These are phyloP conservation scores for Salvia splendens DNA, from an alignment of 257 asterid species.

Conservation along the genomic window DNA sequence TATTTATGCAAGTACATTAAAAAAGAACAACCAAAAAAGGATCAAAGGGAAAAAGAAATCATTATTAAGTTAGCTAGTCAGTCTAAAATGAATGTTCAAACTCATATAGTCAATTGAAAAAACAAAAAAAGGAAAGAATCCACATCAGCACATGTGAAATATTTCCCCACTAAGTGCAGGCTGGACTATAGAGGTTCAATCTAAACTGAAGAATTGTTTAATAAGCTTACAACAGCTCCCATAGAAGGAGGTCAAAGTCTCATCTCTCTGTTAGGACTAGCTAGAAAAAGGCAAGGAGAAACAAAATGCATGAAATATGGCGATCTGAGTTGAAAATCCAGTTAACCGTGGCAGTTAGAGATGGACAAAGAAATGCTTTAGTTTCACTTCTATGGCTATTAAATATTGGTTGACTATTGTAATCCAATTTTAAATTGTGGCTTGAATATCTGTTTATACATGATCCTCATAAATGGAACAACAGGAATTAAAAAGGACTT, in stretches of 20 bases:
- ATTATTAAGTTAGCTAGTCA: conserved; percentile 5
- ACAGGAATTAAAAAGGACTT: conserved; percentile 9
- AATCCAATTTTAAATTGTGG: conserved; percentile 19
- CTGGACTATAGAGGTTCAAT: not conserved
- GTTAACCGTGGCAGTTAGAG: conserved; percentile 6
- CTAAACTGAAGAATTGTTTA: conserved; percentile 3
- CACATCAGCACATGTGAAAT: conserved; percentile 15
- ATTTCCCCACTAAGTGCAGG: not conserved
- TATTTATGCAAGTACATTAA: conserved; percentile 19
- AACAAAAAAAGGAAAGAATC: not conserved
- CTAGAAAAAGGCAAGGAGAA: conserved; percentile 1
- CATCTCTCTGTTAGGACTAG: not conserved
- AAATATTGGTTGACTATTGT: not conserved
- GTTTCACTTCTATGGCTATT: conserved; percentile 2
- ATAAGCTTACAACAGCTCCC: conserved; percentile 8
- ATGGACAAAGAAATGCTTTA: conserved; percentile 4
- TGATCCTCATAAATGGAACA: not conserved
- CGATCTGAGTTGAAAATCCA: not conserved
- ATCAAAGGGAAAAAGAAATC: not conserved
- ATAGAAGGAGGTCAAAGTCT: not conserved
- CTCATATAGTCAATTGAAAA: not conserved
- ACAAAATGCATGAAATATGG: not conserved
- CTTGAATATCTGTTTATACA: not conserved
- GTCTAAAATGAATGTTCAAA: not conserved
- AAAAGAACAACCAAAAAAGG: conserved; percentile 2